Percentiles rank a stretch among this genome's conserved stretches.
Conservation (phyloP, 352 stramenopile species). For the Globisporangium lucens region DNA sequence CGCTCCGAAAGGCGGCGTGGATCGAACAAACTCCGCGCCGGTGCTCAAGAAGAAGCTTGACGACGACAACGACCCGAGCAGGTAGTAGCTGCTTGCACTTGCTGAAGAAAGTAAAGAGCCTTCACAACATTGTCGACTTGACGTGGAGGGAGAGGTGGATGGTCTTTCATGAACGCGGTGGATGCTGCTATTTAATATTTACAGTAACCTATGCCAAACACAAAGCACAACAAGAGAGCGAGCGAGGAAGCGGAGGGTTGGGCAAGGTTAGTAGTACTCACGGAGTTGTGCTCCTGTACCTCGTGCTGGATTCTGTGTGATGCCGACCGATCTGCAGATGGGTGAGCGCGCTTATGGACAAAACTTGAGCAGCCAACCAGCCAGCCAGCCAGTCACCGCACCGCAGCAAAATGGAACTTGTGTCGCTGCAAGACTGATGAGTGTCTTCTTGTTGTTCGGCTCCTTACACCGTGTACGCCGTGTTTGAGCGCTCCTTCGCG, state of each 20-base stretch:
- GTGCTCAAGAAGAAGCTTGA: constrained; percentile 57
- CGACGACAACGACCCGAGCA: constrained; percentile 13
- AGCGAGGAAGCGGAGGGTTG: not conserved
- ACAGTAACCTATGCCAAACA: not conserved
- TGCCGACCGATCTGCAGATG: not conserved
- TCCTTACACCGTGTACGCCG: constrained; percentile 20
- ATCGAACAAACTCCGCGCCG: constrained; percentile 59
- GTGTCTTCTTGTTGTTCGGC: not conserved
- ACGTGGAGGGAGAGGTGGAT: not conserved
- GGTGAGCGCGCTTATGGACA: not conserved
- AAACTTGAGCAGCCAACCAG: not conserved
- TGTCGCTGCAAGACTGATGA: not conserved
- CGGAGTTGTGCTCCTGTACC: not conserved
- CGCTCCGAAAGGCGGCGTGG: constrained; percentile 27
- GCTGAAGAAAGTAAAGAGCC: not conserved
- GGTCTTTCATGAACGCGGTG: not conserved
- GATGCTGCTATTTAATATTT: constrained; percentile 7
- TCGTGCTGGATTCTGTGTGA: not conserved
- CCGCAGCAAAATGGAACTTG: not conserved
- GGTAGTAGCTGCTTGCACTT: not conserved
- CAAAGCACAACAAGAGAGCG: not conserved
- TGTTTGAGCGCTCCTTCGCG: constrained; percentile 33
- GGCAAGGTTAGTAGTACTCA: not conserved
- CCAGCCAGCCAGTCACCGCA: not conserved
- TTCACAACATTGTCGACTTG: not conserved